These are phyloP conservation scores for Hypoxylon sp. DNA, from an alignment of 2,329 filamentous ascomycete genomes.

Conservation along the genomic window DNA sequence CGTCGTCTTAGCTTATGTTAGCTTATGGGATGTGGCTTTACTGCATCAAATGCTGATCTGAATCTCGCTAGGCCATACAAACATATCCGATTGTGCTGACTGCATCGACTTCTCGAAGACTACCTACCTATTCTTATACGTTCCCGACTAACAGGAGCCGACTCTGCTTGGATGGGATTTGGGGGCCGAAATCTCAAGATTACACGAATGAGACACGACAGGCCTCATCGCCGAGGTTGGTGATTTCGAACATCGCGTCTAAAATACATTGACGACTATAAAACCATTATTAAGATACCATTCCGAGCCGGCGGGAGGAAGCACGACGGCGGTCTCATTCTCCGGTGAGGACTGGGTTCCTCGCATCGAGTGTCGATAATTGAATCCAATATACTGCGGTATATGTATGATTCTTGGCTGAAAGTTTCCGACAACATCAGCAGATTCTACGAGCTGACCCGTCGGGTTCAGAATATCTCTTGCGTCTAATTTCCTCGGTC, in stretches of 20 bases:
- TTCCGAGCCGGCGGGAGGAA: constrained; percentile 20
- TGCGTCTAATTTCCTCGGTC: constrained; percentile 24
- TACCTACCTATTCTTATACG: constrained; percentile 17
- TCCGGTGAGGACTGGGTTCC: constrained; percentile 16
- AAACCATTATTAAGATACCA: background rate
- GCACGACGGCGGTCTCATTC: constrained; percentile 27
- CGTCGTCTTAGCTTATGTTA: constrained; percentile 13
- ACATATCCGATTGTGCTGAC: constrained; percentile 31
- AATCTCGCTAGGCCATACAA: constrained; percentile 42
- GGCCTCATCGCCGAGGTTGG: constrained; percentile 8
- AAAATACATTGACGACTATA: constrained; percentile 7
- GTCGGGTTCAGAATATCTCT: constrained; percentile 27
- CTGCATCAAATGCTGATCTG: constrained; percentile 43
- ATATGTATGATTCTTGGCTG: constrained; percentile 28
- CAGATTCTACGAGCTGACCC: constrained; percentile 29
- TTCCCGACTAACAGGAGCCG: constrained; percentile 11
- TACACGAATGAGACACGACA: constrained; percentile 5
- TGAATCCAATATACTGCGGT: constrained; percentile 4
- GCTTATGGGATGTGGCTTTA: constrained; percentile 36
- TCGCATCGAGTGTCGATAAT: constrained; percentile 18
- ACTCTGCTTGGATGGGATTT: constrained; percentile 7
- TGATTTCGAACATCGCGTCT: constrained; percentile 14
- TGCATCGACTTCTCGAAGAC: constrained; percentile 22
- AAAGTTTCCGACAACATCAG: constrained; percentile 33
- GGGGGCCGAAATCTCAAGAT: background rate